Evolutionary conservation across 1,284 basidiomycete species (phyloP).

Genomic region (Baeospora myosura): DNA sequence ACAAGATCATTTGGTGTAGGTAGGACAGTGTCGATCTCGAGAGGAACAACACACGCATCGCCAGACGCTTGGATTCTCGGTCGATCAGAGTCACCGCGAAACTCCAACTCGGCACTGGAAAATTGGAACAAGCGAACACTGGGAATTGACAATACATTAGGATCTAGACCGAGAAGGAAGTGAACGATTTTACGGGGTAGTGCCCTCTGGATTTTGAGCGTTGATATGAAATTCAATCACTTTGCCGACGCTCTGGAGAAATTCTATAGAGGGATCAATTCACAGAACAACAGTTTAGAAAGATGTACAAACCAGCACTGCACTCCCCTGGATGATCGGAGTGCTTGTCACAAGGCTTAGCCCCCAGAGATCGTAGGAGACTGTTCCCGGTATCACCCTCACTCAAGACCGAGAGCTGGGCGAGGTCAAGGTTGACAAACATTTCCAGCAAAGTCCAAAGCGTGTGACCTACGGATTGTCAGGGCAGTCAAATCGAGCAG

Average conservation of each 20-base stretch:
- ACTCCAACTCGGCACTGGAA: conserved; percentile 16
- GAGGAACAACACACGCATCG: conserved; percentile 26
- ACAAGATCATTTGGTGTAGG: conserved; percentile 47
- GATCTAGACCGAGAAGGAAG: neutral
- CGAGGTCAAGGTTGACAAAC: conserved; percentile 57
- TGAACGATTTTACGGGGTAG: conserved; percentile 17
- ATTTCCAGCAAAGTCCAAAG: conserved; percentile 53
- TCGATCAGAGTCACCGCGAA: conserved; percentile 2
- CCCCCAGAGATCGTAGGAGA: conserved; percentile 24
- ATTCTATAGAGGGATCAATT: conserved; percentile 18
- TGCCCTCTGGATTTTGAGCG: conserved; percentile 21
- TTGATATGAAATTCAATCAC: conserved; percentile 28
- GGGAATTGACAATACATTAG: neutral
- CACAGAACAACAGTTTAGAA: neutral
- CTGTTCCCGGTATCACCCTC: conserved; percentile 21
- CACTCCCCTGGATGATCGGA: conserved; percentile 20
- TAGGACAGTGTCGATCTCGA: conserved; percentile 24
- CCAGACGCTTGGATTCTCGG: too few species aligned
- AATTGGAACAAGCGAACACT: conserved; percentile 28
- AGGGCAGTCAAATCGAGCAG: too few species aligned
- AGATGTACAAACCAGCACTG: conserved; percentile 24
- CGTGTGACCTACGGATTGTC: conserved; percentile 25
- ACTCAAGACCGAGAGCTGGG: conserved; percentile 29
- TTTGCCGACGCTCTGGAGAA: conserved; percentile 20
- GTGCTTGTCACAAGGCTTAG: conserved; percentile 19